A percentile compares a stretch with the other conserved stretches of the same genome.
These are phyloP conservation scores for Syzygium grande DNA, from an alignment of 345 rosid species.

Conservation along the genomic window DNA sequence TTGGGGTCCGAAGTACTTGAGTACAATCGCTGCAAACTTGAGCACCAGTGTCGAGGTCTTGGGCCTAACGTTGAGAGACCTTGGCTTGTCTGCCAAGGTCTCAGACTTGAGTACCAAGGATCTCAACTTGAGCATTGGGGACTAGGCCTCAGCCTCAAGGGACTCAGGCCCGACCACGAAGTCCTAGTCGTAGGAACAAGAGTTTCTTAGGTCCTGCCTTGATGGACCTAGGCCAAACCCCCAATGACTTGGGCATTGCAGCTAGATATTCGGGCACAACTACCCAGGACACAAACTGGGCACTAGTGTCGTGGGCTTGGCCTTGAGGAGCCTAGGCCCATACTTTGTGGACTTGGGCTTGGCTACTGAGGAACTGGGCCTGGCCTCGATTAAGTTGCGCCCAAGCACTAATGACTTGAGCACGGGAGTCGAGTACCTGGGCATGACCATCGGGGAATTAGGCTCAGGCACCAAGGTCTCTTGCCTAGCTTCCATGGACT, in stretches of 20 bases:
- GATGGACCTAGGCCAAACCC: neutral
- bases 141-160: neutral
- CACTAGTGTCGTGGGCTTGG: neutral
- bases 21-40: neutral
- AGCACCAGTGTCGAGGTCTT: neutral
- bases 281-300: neutral
- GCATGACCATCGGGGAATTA: too few relatives aligned
- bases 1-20: neutral
- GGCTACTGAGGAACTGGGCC: neutral
- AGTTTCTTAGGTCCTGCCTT: neutral
- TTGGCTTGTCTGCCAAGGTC: neutral
- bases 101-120: neutral
- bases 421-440: neutral
- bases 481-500: too few relatives aligned
- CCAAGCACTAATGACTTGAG: neutral
- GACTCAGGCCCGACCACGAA: fast-evolving
- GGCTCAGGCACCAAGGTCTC: too few relatives aligned
- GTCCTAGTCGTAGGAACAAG: neutral
- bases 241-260: too few relatives aligned
- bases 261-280: too few relatives aligned
- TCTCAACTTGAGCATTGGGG: neutral
- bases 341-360: too few relatives aligned
- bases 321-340: neutral
- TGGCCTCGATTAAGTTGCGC: neutral
- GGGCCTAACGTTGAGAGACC: neutral